A percentile compares a stretch with the other conserved stretches of the same genome.
Evolutionary conservation across 306 rosid genomes (phyloP).

Genomic region (Carpinus fangiana): DNA sequence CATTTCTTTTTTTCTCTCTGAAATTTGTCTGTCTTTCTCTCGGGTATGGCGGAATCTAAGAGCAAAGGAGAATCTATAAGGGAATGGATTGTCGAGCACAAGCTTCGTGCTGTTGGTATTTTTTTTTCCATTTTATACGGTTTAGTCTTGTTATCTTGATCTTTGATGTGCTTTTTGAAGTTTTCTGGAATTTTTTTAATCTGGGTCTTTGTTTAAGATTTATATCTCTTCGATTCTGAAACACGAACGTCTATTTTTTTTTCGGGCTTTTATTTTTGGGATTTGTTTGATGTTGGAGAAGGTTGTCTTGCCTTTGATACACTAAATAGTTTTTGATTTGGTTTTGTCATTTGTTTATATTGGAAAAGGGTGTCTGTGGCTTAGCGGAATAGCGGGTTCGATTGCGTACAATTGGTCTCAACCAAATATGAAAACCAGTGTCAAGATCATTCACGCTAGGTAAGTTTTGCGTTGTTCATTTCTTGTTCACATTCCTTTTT

Average conservation of each 20-base stretch:
- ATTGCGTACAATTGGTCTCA: slow-evolving; percentile 96
- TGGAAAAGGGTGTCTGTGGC: slow-evolving; percentile 75
- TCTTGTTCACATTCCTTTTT: background rate
- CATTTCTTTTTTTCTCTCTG: background rate
- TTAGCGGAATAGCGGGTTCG: slow-evolving; percentile 82
- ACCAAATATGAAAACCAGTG: slow-evolving; percentile 91
- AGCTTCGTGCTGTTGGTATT: slow-evolving; percentile 91
- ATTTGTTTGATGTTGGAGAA: background rate
- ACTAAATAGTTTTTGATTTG: background rate
- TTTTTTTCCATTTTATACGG: background rate
- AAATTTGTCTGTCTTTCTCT: slow-evolving; percentile 9
- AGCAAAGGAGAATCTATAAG: slow-evolving; percentile 56
- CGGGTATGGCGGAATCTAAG: slow-evolving; percentile 69
- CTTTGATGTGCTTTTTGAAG: background rate
- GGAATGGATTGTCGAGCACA: slow-evolving; percentile 84
- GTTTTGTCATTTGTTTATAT: slow-evolving; percentile 1
- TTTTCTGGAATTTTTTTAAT: background rate
- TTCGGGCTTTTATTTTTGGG: background rate
- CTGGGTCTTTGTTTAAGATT: background rate
- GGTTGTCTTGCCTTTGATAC: background rate
- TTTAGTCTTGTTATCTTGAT: background rate
- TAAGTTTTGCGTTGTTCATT: slow-evolving; percentile 5
- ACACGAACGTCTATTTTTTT: background rate
- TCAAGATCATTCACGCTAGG: slow-evolving; percentile 96
- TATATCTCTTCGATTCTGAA: background rate